Conservation (phyloP, 345 rosid species). For the Salix purpurea region DNA sequence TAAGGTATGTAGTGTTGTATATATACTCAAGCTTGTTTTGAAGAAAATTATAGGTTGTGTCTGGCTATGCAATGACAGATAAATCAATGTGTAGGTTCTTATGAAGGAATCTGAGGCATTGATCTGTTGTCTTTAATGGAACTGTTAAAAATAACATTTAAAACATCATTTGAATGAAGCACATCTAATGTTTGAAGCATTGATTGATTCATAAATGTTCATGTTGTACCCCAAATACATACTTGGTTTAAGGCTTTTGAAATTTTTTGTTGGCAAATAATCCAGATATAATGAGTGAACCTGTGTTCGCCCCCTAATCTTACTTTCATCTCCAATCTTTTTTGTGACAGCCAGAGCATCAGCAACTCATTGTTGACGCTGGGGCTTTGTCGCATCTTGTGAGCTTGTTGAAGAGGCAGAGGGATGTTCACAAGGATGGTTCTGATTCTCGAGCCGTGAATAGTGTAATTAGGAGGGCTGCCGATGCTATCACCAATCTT, state of each 20-base stretch:
- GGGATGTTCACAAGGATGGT: slow-evolving; percentile 55
- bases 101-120: neutral
- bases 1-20: neutral
- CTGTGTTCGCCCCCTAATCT: too few species aligned
- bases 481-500: slow-evolving; percentile 97
- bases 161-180: neutral
- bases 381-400: slow-evolving; percentile 89
- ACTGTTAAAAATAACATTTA: neutral
- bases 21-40: neutral
- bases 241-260: neutral
- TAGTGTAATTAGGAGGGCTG: slow-evolving; percentile 92
- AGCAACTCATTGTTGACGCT: slow-evolving; percentile 82
- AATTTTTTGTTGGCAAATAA: neutral
- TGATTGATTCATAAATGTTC: neutral
- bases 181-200: neutral
- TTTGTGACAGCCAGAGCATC: slow-evolving; percentile 89
- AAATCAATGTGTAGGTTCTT: neutral
- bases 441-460: slow-evolving; percentile 64
- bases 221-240: neutral
- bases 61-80: neutral
- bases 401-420: slow-evolving; percentile 68
- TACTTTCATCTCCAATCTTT: neutral
- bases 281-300: neutral
- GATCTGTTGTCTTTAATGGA: neutral
- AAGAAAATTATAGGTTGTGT: neutral